Evolutionary conservation across 257 asterid genomes (phyloP), one percentile per base, ranked within the genome.

Genomic region (Scutellaria barbata): DNA sequence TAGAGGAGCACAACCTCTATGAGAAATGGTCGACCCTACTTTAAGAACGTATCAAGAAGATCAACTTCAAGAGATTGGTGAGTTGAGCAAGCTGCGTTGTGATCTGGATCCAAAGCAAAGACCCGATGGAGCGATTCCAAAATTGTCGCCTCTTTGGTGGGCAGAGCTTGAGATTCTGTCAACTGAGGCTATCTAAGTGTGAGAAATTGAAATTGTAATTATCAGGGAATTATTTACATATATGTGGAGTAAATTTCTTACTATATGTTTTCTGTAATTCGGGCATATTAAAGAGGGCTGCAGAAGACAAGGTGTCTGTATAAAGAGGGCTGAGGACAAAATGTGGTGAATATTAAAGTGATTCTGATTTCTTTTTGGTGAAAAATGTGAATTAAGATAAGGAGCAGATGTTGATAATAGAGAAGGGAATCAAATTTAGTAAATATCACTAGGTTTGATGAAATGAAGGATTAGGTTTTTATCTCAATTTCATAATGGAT

Each of bases 151-250:
- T 9, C 93, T 89, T 51, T 95, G 99, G 99, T 91, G 97, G 96
- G 98, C 98, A 22, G 99, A 95, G 69, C 89, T 95, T 41, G 96
- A n/a, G n/a, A n/a, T n/a, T n/a, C n/a, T n/a, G n/a, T n/a, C n/a
- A n/a, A n/a, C n/a, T n/a, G n/a, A n/a, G 60, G 92, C 77, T 35
- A 39, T 9, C 42, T 71, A 40, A n/a, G 20, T 25, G 30, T 25
- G 62, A 39, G 77, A 72, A 68, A 43, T 54, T 50, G 77, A 74
- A 63, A 42, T 42, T 63, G 76, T 48, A 75, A 33, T 68, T 63
- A 74, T 10, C 10, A 18, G 74, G 66, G 22, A 9, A 39, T 53
- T 71, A 20, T 69, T 67, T 76, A 25, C 25, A 62, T 46, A 16
- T 45, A 25, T 56, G 43, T 58, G 54, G 66, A 61, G 75, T 62